These are phyloP conservation scores for Fagus sylvatica DNA, from an alignment of 306 rosid species.

Conservation along the genomic window DNA sequence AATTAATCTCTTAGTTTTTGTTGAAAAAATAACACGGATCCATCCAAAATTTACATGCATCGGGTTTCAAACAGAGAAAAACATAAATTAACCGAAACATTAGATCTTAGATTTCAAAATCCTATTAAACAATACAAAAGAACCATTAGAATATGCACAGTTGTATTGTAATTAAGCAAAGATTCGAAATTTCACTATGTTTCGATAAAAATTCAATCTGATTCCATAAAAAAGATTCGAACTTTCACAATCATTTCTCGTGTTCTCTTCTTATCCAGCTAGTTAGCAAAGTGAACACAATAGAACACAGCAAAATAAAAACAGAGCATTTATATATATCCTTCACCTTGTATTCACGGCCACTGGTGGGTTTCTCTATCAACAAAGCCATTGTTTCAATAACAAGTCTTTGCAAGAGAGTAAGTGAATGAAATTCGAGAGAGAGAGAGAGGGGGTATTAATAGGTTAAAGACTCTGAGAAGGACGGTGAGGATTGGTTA, in stretches of 20 bases:
- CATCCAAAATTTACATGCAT: too few species aligned
- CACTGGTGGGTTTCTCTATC: constrained; percentile 69
- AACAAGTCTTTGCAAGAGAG: too few species aligned
- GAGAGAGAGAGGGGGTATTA: constrained; percentile 19
- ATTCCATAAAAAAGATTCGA: too few species aligned
- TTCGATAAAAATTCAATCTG: too few species aligned
- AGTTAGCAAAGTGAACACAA: too few species aligned
- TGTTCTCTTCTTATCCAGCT: too few species aligned
- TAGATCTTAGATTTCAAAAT: background rate
- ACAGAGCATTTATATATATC: constrained; percentile 47
- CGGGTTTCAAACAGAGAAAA: background rate
- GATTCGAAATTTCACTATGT: background rate
- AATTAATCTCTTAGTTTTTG: too few species aligned
- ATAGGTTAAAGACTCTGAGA: constrained; percentile 22
- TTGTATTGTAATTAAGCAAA: background rate
- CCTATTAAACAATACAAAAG: background rate
- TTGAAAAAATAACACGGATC: too few species aligned
- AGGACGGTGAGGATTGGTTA: too few species aligned
- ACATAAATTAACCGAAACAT: constrained; percentile 2
- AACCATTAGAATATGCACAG: background rate
- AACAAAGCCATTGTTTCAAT: constrained; percentile 77
- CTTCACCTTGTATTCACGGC: constrained; percentile 94
- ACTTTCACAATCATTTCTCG: too few species aligned
- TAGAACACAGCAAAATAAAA: background rate
- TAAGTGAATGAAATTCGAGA: background rate